Percentiles rank a stretch among this genome's conserved stretches.
Evolutionary conservation across 2,329 filamentous ascomycete genomes (phyloP).

Genomic region (Parastagonospora avenae): DNA sequence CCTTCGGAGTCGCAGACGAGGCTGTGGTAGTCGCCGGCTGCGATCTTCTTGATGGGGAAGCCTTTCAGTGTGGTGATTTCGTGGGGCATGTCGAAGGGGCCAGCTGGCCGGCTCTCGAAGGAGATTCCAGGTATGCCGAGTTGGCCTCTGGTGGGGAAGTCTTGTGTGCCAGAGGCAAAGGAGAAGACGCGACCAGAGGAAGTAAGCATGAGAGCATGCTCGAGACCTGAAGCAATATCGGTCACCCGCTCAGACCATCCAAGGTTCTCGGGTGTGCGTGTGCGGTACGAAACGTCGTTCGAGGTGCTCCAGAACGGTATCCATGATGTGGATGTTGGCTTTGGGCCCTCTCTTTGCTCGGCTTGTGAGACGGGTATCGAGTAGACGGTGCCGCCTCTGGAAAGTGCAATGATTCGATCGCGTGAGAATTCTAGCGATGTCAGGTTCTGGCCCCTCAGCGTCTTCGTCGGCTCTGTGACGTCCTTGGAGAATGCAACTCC

Average conservation of each 20-base stretch:
- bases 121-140: slow-evolving; percentile 83
- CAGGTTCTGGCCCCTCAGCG: slow-evolving; percentile 81
- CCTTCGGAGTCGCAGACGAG: slow-evolving; percentile 77
- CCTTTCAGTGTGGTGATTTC: slow-evolving; percentile 75
- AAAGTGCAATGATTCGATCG: slow-evolving; percentile 82
- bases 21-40: slow-evolving; percentile 86
- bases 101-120: slow-evolving; percentile 77
- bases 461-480: slow-evolving; percentile 67
- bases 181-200: slow-evolving; percentile 86
- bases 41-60: slow-evolving; percentile 74
- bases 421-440: slow-evolving; percentile 75
- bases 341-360: slow-evolving; percentile 71
- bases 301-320: slow-evolving; percentile 72
- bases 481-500: slow-evolving; percentile 74
- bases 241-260: slow-evolving; percentile 73
- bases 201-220: slow-evolving; percentile 86
- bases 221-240: slow-evolving; percentile 76
- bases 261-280: slow-evolving; percentile 68
- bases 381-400: slow-evolving; percentile 77
- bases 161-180: slow-evolving; percentile 77
- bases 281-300: slow-evolving; percentile 71
- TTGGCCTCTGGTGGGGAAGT: slow-evolving; percentile 83
- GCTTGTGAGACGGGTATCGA: slow-evolving; percentile 77
- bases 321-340: slow-evolving; percentile 71
- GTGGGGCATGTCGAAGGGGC: slow-evolving; percentile 80